phyloP scores from a whole-genome alignment of 148 eudicot genomes.

The Chenopodium quinoa region DNA sequence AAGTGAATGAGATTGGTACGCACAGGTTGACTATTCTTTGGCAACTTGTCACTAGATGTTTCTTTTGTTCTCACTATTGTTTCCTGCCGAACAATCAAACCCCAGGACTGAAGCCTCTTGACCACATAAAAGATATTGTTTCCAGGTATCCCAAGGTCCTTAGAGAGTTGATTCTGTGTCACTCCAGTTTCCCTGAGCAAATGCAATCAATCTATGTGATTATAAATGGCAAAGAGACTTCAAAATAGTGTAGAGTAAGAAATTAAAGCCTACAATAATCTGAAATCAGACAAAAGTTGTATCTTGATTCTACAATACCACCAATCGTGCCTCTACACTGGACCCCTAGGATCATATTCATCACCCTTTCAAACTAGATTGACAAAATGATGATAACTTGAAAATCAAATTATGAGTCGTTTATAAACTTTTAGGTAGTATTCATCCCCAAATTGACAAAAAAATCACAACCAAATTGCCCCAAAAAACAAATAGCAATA shows the following conservation, averaged over 20 bases:
- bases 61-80: conserved; percentile 76
- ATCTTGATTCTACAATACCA: background rate
- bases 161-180: conserved; percentile 73
- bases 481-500: background rate
- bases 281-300: background rate
- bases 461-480: conserved; percentile 7
- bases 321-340: too few species aligned
- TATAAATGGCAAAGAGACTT: background rate
- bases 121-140: conserved; percentile 72
- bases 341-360: too few species aligned
- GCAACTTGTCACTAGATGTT: conserved; percentile 39
- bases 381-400: too few species aligned
- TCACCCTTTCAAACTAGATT: too few species aligned
- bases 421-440: too few species aligned
- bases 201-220: conserved; percentile 5
- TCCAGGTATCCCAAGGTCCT: conserved; percentile 59
- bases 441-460: background rate
- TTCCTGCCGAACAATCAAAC: conserved; percentile 76
- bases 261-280: background rate
- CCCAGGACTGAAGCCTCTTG: conserved; percentile 77
- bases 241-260: background rate
- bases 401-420: too few species aligned
- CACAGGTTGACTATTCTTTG: conserved; percentile 49
- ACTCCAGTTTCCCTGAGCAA: conserved; percentile 68
- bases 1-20: conserved; percentile 78